Evolutionary conservation across 2,329 filamentous ascomycete genomes (phyloP).

Genomic region (Taxawa tesnikishii): DNA sequence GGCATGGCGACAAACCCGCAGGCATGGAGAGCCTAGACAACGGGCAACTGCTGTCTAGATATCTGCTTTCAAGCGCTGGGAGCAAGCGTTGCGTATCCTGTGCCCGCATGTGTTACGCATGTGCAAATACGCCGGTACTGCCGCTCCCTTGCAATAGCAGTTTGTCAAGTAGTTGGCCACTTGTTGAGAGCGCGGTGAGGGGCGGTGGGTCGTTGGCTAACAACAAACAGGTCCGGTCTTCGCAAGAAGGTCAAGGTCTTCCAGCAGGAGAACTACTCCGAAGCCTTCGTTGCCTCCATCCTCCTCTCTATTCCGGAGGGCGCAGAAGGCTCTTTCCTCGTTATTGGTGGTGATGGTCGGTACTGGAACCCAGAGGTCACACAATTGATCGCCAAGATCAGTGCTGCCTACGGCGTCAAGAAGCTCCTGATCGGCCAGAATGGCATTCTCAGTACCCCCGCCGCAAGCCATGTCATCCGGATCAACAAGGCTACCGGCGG

Average conservation of each 20-base stretch:
- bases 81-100: neutral
- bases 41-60: too few species aligned
- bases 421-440: slow-evolving; percentile 94
- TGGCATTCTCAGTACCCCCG: slow-evolving; percentile 92
- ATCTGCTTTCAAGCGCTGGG: slow-evolving; percentile 1
- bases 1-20: too few species aligned
- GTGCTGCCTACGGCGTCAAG: slow-evolving; percentile 94
- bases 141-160: slow-evolving; percentile 5
- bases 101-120: too few species aligned
- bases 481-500: slow-evolving; percentile 91
- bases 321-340: slow-evolving; percentile 73
- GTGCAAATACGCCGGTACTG: neutral
- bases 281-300: slow-evolving; percentile 89
- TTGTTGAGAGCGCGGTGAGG: too few species aligned
- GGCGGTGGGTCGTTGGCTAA: slow-evolving; percentile 16
- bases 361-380: slow-evolving; percentile 97
- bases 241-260: slow-evolving; percentile 99
- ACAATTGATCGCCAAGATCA: slow-evolving; percentile 94
- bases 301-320: slow-evolving; percentile 94
- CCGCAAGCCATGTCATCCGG: slow-evolving; percentile 90
- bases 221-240: slow-evolving; percentile 66
- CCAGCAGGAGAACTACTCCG: slow-evolving; percentile 89
- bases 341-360: slow-evolving; percentile 94
- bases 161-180: too few species aligned
- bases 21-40: too few species aligned